Evolutionary conservation across 345 rosid genomes (phyloP), one percentile per base, ranked within the genome.

Genomic region (Erodium maritimum): DNA sequence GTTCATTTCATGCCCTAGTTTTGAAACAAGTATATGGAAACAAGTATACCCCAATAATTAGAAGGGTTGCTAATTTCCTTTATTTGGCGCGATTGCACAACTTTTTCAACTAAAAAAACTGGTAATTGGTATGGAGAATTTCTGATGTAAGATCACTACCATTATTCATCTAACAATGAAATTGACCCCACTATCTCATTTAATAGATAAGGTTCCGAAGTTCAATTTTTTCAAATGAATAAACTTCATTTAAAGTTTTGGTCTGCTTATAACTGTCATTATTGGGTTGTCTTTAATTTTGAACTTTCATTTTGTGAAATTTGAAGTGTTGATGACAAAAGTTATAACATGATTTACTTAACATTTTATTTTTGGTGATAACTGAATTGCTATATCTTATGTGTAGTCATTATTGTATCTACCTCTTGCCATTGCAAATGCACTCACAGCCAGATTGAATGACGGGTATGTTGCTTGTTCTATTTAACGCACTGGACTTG

Each of bases 381-480:
- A 23, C 21, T 48, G 22, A 51, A 61, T 55, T 37, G 11, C 19
- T 69, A 6, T 59, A 3, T 56, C 37, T 46, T 34, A 58, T 57
- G 50, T 63, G 81, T 79, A 93, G 99, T 93, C 99, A 10, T 78
- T 94, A 18, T 63, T 94, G 61, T 87, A 80, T 76, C 95, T 94
- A 71, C 99, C 97, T 4, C 75, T 94, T 65, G 99, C 96, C 65
- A 76, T 94, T 57, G 99, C 99, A 58, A 94, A 94, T 54, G 90
- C 80, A 62, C 90, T 94, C 52, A 82, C 99, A 2, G 95, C 99
- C 22, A 87, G 69, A 74, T 74, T 94, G 67, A 90, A 89, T 74
- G 96, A 76, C 62, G 99, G 99, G 99, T 93, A 83, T 61, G 86
- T 29, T 11, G 24, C n/a, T 71, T 65, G 18, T 23, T 25, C 56